Percentiles rank a stretch among this genome's conserved stretches.
These are phyloP conservation scores for Cyclotella sp. DNA, from an alignment of 108 stramenopile species.

Conservation along the genomic window DNA sequence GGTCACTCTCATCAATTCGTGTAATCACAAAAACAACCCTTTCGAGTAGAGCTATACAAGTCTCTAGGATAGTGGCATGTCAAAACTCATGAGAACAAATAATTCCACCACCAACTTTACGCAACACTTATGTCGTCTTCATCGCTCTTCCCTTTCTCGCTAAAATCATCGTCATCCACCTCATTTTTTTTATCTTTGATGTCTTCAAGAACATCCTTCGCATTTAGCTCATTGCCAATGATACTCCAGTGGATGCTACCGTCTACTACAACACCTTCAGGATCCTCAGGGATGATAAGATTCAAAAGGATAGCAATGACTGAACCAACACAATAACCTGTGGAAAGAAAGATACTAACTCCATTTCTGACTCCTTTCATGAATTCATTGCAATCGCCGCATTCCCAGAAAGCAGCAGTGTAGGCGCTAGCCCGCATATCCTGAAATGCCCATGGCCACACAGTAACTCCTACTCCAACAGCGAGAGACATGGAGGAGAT, in stretches of 20 bases:
- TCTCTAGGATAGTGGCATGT: too few species aligned
- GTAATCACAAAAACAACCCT: background rate
- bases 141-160: too few species aligned
- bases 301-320: slow-evolving; percentile 68
- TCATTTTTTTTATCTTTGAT: too few species aligned
- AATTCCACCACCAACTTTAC: too few species aligned
- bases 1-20: too few species aligned
- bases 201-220: too few species aligned
- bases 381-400: slow-evolving; percentile 57
- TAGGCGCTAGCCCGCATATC: slow-evolving; percentile 66
- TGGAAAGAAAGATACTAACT: slow-evolving; percentile 69
- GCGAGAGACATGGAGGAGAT: slow-evolving; percentile 67
- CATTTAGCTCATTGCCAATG: background rate
- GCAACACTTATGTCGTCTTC: too few species aligned
- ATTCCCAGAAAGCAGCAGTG: slow-evolving; percentile 71
- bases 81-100: too few species aligned
- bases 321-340: slow-evolving; percentile 73
- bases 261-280: slow-evolving; percentile 3
- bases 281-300: slow-evolving; percentile 60
- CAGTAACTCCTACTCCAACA: slow-evolving; percentile 73
- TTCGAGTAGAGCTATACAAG: background rate
- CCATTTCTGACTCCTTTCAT: slow-evolving; percentile 75
- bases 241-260: background rate
- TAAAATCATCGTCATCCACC: too few species aligned
- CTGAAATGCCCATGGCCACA: slow-evolving; percentile 73